A percentile compares a stretch with the other conserved stretches of the same genome.
phyloP scores from a whole-genome alignment of 805 yeast species.

The Lipomyces kockii region DNA sequence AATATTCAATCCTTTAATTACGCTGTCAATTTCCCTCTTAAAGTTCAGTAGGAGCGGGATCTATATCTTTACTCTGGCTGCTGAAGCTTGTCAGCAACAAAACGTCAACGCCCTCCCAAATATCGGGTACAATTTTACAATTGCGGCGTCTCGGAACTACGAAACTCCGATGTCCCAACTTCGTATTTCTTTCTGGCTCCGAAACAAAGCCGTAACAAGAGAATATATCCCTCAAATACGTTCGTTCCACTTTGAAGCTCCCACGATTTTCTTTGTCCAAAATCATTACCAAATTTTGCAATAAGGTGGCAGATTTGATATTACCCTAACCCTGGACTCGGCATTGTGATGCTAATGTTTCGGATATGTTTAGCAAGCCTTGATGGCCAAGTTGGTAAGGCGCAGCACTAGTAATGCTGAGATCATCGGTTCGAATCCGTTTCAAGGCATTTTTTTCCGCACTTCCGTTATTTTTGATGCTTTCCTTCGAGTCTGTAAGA shows the following conservation, averaged over 20 bases:
- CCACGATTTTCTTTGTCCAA: no score
- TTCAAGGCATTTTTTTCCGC: constrained; percentile 43
- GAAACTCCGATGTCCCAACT: no score
- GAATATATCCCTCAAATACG: no score
- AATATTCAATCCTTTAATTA: background rate
- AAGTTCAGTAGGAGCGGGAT: background rate
- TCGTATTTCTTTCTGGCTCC: no score
- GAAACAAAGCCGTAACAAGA: no score
- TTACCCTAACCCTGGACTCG: background rate
- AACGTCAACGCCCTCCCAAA: no score
- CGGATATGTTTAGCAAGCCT: constrained; percentile 38
- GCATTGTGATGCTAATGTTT: background rate
- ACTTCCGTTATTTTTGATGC: background rate
- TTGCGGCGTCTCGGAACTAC: no score
- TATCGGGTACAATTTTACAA: no score
- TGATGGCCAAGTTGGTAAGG: constrained; percentile 51
- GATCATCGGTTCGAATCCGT: constrained; percentile 50
- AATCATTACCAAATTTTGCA: no score
- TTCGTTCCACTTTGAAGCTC: no score
- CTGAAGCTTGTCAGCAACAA: no score
- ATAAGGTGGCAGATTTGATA: no score
- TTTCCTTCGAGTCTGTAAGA: background rate
- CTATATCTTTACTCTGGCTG: background rate
- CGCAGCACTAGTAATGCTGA: constrained; percentile 50
- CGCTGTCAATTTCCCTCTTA: background rate